A percentile compares a stretch with the other conserved stretches of the same genome.
These are phyloP conservation scores for Cordyceps cicadae DNA, from an alignment of 2,329 filamentous ascomycete genomes.

Conservation along the genomic window DNA sequence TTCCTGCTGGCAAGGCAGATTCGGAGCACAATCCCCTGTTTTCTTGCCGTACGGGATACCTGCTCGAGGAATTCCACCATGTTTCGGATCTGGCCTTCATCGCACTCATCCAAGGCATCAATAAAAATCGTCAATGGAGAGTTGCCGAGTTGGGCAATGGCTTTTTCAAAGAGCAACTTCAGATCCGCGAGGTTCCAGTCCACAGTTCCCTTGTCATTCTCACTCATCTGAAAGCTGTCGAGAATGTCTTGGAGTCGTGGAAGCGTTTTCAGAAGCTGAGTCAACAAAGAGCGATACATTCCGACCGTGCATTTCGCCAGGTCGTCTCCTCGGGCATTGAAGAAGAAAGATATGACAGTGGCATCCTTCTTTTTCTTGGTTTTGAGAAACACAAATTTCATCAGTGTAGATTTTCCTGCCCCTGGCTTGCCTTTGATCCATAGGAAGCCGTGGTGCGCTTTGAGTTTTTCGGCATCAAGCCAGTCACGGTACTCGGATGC, in stretches of 20 bases:
- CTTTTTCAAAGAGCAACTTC: not conserved
- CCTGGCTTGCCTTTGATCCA: not conserved
- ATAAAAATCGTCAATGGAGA: conserved; percentile 20
- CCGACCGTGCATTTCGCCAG: conserved; percentile 37
- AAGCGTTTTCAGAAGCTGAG: conserved; percentile 31
- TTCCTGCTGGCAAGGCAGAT: conserved; percentile 40
- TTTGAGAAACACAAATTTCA: not conserved
- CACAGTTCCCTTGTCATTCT: too few relatives aligned
- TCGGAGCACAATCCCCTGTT: conserved; percentile 15
- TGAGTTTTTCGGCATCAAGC: not conserved
- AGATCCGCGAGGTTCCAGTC: not conserved
- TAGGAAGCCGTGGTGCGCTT: not conserved
- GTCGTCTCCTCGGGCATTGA: conserved; percentile 35
- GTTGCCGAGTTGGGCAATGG: not conserved
- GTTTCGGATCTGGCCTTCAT: conserved; percentile 30
- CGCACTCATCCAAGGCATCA: conserved; percentile 43
- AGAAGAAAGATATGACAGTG: conserved; percentile 36
- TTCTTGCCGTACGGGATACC: conserved; percentile 21
- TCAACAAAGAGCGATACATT: conserved; percentile 40
- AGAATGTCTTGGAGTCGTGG: conserved; percentile 14
- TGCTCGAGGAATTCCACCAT: conserved; percentile 35
- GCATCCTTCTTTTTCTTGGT: not conserved
- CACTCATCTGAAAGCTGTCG: not conserved
- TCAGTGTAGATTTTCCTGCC: not conserved
- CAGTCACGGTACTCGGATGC: not conserved